Evolutionary conservation across 345 rosid genomes (phyloP).

Genomic region (Corchorus capsularis): DNA sequence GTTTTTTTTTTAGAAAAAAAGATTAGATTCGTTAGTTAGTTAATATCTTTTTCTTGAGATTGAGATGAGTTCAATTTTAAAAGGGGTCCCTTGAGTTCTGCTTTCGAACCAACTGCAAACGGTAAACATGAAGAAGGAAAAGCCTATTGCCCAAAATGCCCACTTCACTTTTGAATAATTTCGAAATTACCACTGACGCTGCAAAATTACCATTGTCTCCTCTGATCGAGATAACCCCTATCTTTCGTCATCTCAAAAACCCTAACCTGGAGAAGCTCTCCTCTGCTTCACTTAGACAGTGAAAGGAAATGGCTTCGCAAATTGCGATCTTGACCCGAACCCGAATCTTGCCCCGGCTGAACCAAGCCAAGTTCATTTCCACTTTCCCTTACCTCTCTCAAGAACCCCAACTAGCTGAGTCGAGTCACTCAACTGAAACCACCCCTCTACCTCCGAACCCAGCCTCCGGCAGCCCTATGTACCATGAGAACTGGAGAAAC

Average conservation of each 20-base stretch:
- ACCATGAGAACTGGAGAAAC: constrained; percentile 78
- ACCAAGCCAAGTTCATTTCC: constrained; percentile 55
- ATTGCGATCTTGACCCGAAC: constrained; percentile 49
- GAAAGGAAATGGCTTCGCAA: constrained; percentile 52
- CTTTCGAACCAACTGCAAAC: too few species aligned
- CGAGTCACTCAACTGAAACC: constrained; percentile 23
- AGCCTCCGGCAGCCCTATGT: constrained; percentile 82
- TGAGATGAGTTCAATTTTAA: too few species aligned
- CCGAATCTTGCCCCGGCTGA: constrained; percentile 37
- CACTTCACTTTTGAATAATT: neutral
- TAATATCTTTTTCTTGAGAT: too few species aligned
- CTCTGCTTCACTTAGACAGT: neutral
- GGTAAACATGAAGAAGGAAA: too few species aligned
- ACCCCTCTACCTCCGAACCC: constrained; percentile 88
- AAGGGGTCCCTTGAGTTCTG: too few species aligned
- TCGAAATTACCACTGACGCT: neutral
- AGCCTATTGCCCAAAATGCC: neutral
- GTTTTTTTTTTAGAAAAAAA: too few species aligned
- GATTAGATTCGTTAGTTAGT: too few species aligned
- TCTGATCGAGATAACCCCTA: neutral
- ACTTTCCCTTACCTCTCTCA: constrained; percentile 66
- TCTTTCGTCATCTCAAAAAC: neutral
- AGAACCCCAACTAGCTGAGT: constrained; percentile 65
- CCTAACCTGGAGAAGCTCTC: neutral
- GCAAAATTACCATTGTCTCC: neutral